A percentile compares a stretch with the other conserved stretches of the same genome.
phyloP scores from a whole-genome alignment of 2,329 filamentous ascomycete species.

The Didymella exigua region DNA sequence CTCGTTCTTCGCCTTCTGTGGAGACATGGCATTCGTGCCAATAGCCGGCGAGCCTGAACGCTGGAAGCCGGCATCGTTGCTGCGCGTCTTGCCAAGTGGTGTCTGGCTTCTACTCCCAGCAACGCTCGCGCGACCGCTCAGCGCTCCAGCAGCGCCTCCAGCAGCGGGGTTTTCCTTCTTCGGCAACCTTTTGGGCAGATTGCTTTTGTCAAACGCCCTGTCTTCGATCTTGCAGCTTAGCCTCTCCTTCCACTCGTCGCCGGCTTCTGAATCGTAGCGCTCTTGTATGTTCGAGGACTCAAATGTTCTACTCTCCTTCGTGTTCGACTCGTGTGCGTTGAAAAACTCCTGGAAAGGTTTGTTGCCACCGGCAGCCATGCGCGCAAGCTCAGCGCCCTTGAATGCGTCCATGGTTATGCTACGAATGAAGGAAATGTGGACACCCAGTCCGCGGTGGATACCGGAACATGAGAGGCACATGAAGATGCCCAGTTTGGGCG shows the following conservation, averaged over 20 bases:
- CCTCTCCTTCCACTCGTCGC: conserved; percentile 94
- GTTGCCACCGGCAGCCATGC: conserved; percentile 93
- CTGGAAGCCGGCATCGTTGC: conserved; percentile 36
- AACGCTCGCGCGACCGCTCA: conserved; percentile 45
- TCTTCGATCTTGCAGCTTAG: conserved; percentile 87
- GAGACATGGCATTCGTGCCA: conserved; percentile 45
- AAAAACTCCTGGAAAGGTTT: conserved; percentile 87
- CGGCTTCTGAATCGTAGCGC: conserved; percentile 84
- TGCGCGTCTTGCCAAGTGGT: conserved; percentile 45
- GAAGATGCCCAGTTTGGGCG: conserved; percentile 97
- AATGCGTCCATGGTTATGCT: conserved; percentile 99
- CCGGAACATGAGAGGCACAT: conserved; percentile 97
- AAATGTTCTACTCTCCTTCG: conserved; percentile 62
- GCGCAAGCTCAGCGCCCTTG: conserved; percentile 87
- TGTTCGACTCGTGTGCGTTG: conserved; percentile 60
- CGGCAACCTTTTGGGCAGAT: conserved; percentile 58
- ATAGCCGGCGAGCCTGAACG: conserved; percentile 48
- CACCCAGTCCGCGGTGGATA: conserved; percentile 90
- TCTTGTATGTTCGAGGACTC: conserved; percentile 90
- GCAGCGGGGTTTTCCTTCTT: conserved; percentile 41
- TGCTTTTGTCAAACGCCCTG: conserved; percentile 77
- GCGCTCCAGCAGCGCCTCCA: conserved; percentile 31
- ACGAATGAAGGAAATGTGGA: conserved; percentile 97
- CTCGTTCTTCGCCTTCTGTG: conserved; percentile 72
- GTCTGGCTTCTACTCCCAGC: conserved; percentile 47